Conservation (phyloP, 257 asterid species). For the Nicotiana sylvestris region DNA sequence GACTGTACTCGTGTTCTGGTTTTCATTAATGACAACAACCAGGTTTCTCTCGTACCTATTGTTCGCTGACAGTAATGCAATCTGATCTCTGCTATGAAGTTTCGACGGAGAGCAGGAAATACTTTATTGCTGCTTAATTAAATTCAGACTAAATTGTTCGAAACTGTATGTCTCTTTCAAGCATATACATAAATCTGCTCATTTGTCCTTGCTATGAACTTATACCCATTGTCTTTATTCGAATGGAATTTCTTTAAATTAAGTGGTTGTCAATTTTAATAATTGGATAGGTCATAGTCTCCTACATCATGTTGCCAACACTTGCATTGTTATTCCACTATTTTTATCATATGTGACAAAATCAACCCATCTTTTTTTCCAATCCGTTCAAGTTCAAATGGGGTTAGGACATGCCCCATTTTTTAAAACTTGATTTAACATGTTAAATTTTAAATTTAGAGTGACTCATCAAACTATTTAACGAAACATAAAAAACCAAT, state of each 20-base stretch:
- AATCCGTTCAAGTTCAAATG: too few species aligned
- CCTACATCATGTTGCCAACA: neutral
- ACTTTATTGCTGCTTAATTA: neutral
- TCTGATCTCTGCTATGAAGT: neutral
- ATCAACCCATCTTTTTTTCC: too few species aligned
- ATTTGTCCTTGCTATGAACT: neutral
- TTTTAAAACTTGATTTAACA: too few species aligned
- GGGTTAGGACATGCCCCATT: too few species aligned
- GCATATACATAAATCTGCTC: neutral
- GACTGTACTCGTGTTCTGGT: slow-evolving; percentile 11
- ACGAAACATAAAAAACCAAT: too few species aligned
- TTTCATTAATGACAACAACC: neutral
- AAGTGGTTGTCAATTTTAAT: neutral
- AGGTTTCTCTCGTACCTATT: slow-evolving; percentile 5
- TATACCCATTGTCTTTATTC: neutral
- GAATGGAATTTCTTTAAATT: neutral
- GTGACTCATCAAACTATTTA: too few species aligned
- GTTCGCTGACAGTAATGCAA: neutral
- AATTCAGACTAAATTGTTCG: neutral
- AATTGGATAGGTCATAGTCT: neutral
- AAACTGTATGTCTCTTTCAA: neutral
- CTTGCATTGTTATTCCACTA: neutral
- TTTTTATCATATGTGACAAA: too few species aligned
- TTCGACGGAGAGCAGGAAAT: neutral
- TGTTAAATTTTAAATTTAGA: too few species aligned